phyloP scores from a whole-genome alignment of 1,284 basidiomycete genomes.

The Athelia psychrophila region DNA sequence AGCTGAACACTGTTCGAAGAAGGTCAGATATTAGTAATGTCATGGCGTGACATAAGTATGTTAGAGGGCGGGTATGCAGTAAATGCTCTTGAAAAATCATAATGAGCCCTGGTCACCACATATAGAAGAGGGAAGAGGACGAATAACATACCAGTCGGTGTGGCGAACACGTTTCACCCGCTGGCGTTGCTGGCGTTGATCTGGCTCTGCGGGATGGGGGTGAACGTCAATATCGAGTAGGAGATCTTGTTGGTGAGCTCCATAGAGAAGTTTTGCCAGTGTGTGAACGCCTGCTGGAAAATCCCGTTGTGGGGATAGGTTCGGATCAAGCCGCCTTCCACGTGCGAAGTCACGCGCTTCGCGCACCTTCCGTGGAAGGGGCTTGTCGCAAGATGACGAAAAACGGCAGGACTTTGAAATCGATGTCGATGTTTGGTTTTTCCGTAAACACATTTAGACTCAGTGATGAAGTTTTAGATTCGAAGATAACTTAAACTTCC shows the following conservation, averaged over 20 bases:
- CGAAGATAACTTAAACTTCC: too few relatives aligned
- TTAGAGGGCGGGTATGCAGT: neutral
- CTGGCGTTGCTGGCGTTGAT: conserved; percentile 25
- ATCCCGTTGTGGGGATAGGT: conserved; percentile 19
- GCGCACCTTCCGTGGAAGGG: too few relatives aligned
- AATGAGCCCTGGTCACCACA: neutral
- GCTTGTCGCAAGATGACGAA: too few relatives aligned
- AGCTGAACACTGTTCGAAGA: conserved; percentile 25
- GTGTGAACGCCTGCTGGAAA: conserved; percentile 21
- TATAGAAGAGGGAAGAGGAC: conserved; percentile 8
- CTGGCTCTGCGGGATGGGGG: conserved; percentile 32
- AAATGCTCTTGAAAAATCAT: neutral
- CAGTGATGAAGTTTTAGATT: too few relatives aligned
- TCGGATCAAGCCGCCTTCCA: too few relatives aligned
- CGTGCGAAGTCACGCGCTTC: too few relatives aligned
- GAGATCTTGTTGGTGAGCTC: conserved; percentile 18
- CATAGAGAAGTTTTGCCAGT: conserved; percentile 21
- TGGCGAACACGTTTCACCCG: conserved; percentile 32
- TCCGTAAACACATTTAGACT: too few relatives aligned
- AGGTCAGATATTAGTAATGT: too few relatives aligned
- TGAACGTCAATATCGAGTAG: conserved; percentile 29
- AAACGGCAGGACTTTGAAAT: too few relatives aligned
- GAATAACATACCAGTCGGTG: conserved; percentile 29
- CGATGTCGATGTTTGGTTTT: too few relatives aligned
- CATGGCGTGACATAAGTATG: too few relatives aligned